Evolutionary conservation across 2,329 filamentous ascomycete genomes (phyloP).

Genomic region (Fusarium praegraminearum): DNA sequence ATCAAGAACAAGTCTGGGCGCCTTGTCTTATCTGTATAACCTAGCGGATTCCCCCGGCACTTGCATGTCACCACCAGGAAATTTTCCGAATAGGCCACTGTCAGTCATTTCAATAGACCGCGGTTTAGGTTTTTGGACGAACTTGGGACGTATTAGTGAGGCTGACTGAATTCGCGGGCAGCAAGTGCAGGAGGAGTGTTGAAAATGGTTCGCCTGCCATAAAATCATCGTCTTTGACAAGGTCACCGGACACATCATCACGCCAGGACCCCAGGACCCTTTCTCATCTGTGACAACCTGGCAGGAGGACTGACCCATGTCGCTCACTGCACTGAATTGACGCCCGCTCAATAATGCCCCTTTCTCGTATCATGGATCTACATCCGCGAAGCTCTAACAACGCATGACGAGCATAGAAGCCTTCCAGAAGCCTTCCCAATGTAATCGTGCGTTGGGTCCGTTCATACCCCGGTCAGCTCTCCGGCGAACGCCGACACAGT

Average conservation of each 20-base stretch:
- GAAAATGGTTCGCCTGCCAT: conserved; percentile 26
- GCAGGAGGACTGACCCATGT: conserved; percentile 22
- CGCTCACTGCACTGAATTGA: conserved; percentile 4
- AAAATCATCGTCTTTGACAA: conserved; percentile 11
- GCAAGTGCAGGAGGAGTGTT: conserved; percentile 6
- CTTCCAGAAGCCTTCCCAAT: conserved; percentile 47
- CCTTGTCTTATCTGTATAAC: conserved; percentile 25
- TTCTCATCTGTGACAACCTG: conserved; percentile 18
- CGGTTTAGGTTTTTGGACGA: not conserved
- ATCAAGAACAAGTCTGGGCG: conserved; percentile 23
- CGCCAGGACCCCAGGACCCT: not conserved
- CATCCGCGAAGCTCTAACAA: conserved; percentile 9
- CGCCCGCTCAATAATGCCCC: conserved; percentile 17
- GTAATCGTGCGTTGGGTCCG: conserved; percentile 30
- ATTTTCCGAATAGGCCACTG: conserved; percentile 20
- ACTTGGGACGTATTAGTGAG: conserved; percentile 25
- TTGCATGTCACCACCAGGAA: conserved; percentile 21
- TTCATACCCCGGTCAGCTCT: conserved; percentile 14
- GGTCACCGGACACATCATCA: conserved; percentile 14
- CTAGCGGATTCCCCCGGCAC: conserved; percentile 29
- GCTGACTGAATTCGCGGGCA: conserved; percentile 27
- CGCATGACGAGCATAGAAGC: conserved; percentile 26
- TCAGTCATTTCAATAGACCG: conserved; percentile 13
- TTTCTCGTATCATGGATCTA: conserved; percentile 27
- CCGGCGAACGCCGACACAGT: conserved; percentile 18